Conservation (phyloP, 352 stramenopile genomes). For the Halophytophthora batemanensis region DNA sequence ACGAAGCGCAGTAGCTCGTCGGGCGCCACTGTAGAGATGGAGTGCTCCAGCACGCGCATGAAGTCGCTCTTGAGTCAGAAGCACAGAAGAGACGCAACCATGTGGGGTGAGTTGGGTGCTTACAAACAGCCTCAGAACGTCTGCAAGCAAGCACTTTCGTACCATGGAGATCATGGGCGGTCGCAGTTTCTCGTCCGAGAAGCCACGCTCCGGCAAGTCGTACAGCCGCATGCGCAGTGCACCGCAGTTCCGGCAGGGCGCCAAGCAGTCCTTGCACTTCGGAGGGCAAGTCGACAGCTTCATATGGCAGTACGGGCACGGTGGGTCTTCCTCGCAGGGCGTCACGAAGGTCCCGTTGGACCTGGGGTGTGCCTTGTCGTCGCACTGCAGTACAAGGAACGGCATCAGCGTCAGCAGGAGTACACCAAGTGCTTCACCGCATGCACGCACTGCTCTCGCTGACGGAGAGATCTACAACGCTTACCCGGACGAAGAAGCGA, state of each 20-base stretch:
- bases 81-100: constrained; percentile 1
- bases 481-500: constrained; percentile 87
- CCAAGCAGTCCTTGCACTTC: constrained; percentile 69
- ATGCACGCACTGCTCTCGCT: not conserved
- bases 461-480: not conserved
- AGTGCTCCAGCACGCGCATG: constrained; percentile 92
- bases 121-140: not conserved
- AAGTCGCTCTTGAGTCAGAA: constrained; percentile 90
- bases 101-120: not conserved
- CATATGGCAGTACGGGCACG: constrained; percentile 88
- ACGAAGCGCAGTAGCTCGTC: constrained; percentile 97
- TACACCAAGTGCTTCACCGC: not conserved
- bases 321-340: constrained; percentile 78
- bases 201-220: constrained; percentile 77
- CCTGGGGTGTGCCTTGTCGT: constrained; percentile 64
- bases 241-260: constrained; percentile 67
- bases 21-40: constrained; percentile 92
- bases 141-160: constrained; percentile 3
- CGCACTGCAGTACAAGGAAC: constrained; percentile 45
- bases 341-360: constrained; percentile 73
- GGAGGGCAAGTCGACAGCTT: constrained; percentile 75
- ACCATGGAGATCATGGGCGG: constrained; percentile 88
- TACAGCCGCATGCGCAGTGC: constrained; percentile 84
- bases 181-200: constrained; percentile 80
- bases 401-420: constrained; percentile 1